Base-by-base conservation (phyloP, 176 grass and related monocot genomes). In the Aegilops longissima region DNA sequence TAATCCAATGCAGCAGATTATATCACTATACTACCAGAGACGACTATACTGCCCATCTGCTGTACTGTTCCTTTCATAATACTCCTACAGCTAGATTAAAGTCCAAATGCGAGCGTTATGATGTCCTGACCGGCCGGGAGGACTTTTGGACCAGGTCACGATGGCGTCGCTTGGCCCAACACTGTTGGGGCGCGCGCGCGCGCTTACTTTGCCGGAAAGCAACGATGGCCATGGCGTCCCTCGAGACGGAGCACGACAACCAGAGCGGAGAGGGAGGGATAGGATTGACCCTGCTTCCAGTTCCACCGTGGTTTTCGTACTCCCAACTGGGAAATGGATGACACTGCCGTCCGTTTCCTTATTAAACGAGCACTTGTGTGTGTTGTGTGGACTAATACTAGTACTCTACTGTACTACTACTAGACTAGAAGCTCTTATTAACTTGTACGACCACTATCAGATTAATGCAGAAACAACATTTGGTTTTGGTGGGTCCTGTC, bases 181-280 rank as follows among this genome's bases (percentile, higher is more conserved):
- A 82, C 82, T 77, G 77, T 88, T 88, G 86, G 86, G 71, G 77
- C 4, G 36, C 69, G 70, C 4, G 36, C 69, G 70, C 3, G 29
- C 45, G 77, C 71, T 79, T 85, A 61, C 90, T 88, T 88, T 88
- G 86, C 63, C 23, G 61, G 51, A 91, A 81, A 91, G 90, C 78
- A 91, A 91, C 86, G 85, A 85, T 68, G 85, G 80, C 80, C 18
- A 51, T 54, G 81, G 82, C 64, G 40, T 42, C 56, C 20, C 34
- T 68, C 85, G 80, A 85, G 89, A 30, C 30, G 13, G 61, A 80
- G 80, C 75, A 17, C 70, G 71, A 52, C 31, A 5, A 34, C 74
- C 65, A n/a, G 61, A 31, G 34, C 62, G 39, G 72, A 34, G 67
- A 31, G 31, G 36, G 36, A 7, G 12, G 58, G 63, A 85, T 23